Percentiles rank a stretch among this genome's conserved stretches.
phyloP scores from a whole-genome alignment of 352 stramenopile genomes.

The Lagenidium giganteum region DNA sequence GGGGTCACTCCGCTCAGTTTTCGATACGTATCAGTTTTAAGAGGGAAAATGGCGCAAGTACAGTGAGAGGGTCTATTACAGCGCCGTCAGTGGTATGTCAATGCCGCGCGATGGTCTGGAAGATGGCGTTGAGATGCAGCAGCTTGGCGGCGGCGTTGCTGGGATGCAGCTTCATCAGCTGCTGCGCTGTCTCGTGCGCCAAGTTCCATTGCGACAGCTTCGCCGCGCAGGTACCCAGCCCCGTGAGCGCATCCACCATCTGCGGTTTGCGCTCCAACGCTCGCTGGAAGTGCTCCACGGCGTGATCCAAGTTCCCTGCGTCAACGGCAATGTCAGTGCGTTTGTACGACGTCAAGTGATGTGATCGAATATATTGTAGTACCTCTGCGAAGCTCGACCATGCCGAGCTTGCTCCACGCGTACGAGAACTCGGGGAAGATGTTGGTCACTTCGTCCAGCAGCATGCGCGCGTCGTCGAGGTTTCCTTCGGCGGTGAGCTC shows the following conservation, averaged over 20 bases:
- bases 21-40: too few species aligned
- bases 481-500: constrained; percentile 37
- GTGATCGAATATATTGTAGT: constrained; percentile 2
- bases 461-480: constrained; percentile 29
- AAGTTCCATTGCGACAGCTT: constrained; percentile 59
- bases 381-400: constrained; percentile 56
- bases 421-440: constrained; percentile 53
- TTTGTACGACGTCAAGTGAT: not conserved
- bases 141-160: constrained; percentile 55
- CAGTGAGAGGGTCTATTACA: too few species aligned
- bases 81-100: not conserved
- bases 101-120: constrained; percentile 4
- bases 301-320: constrained; percentile 42
- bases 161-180: constrained; percentile 57
- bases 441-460: constrained; percentile 41
- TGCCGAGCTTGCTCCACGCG: constrained; percentile 74
- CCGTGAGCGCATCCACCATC: constrained; percentile 63
- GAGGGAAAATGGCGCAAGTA: too few species aligned
- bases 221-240: constrained; percentile 68
- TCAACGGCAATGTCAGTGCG: not conserved
- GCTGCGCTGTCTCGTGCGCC: constrained; percentile 44
- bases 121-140: constrained; percentile 63
- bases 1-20: too few species aligned
- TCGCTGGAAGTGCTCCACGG: constrained; percentile 51
- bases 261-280: constrained; percentile 66